Evolutionary conservation across 331 rosid genomes (phyloP).

Genomic region (Pyracantha coccinea): DNA sequence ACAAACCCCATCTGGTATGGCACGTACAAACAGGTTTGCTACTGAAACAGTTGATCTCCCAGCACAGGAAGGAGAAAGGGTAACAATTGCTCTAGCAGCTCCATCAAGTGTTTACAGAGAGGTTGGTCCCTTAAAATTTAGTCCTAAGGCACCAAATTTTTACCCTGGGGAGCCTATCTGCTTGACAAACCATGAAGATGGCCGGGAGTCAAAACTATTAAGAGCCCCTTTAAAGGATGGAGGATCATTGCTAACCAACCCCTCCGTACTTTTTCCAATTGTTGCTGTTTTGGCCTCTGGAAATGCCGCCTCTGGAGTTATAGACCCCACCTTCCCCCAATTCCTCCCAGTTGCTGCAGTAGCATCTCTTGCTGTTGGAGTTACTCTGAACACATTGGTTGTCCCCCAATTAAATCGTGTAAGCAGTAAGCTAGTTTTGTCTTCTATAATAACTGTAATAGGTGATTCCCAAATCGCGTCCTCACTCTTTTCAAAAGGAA

Average conservation of each 20-base stretch:
- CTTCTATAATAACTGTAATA: not conserved
- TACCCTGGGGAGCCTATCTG: slow-evolving; percentile 84
- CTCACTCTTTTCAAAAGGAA: not conserved
- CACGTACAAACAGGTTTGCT: slow-evolving; percentile 90
- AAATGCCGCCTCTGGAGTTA: slow-evolving; percentile 82
- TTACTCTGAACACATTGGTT: slow-evolving; percentile 55
- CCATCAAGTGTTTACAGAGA: slow-evolving; percentile 68
- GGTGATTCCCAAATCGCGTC: not conserved
- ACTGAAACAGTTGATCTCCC: slow-evolving; percentile 94
- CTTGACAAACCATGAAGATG: slow-evolving; percentile 87
- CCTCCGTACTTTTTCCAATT: slow-evolving; percentile 67
- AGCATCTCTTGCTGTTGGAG: slow-evolving; percentile 75
- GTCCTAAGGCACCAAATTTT: slow-evolving; percentile 69
- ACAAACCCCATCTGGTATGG: slow-evolving; percentile 84
- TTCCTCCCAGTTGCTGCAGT: slow-evolving; percentile 57
- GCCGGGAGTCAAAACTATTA: slow-evolving; percentile 70
- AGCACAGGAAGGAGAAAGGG: slow-evolving; percentile 91
- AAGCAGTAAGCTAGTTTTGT: slow-evolving; percentile 1
- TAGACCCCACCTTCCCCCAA: slow-evolving; percentile 84
- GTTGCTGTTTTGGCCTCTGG: slow-evolving; percentile 75
- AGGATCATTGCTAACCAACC: slow-evolving; percentile 49
- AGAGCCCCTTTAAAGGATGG: slow-evolving; percentile 76
- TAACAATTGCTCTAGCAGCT: slow-evolving; percentile 84
- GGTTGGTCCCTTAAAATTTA: slow-evolving; percentile 79
- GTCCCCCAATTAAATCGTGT: slow-evolving; percentile 77